Evolutionary conservation across 805 yeast genomes (phyloP), one percentile per base, ranked within the genome.

Genomic region (Starmerella apis): DNA sequence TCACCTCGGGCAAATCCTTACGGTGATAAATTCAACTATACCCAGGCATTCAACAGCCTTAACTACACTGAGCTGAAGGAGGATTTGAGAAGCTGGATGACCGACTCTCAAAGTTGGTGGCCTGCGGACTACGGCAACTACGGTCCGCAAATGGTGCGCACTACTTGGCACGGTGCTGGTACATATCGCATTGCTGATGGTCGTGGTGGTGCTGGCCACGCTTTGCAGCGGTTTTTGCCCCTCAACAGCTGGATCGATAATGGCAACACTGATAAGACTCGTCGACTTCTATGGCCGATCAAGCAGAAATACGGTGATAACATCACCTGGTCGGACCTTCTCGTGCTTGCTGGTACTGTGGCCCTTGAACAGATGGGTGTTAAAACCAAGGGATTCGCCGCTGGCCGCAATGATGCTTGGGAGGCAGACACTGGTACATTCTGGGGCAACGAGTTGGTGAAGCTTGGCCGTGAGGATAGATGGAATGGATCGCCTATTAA

Each of bases 111-210:
- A 38, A 42, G 44, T 14, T 54, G 57, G 57, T 54, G 57, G 57
- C 57, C 57, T 23, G 56, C 55, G 13, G 57, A 54, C 45, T 54
- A 54, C 37, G 57, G 57, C 13, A 30, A 48, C 43, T 54, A 54
- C 45, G 57, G 51, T 9, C 57, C 57, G 5, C 56, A 46, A 38
- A 33, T 52, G 47, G 36, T 54, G 20, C 57, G 57, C 16, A 52
- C 56, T 19, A 41, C 56, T 8, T 54, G 57, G 57, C 57, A 54
- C 49, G 50, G 39, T 14, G 57, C 57, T 30, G 57, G 57, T 25
- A 54, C 57, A 11, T 54, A 54, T 51, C 57, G 57, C 22, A 52
- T 52, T 32, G 51, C 54, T 19, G 57, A 54, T 23, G 57, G 57
- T 18, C 57, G 57, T 14, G 57, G 57, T 23, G 57, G 57, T 25